Evolutionary conservation across 345 rosid genomes (phyloP).

Genomic region (Cardamine resedifolia): DNA sequence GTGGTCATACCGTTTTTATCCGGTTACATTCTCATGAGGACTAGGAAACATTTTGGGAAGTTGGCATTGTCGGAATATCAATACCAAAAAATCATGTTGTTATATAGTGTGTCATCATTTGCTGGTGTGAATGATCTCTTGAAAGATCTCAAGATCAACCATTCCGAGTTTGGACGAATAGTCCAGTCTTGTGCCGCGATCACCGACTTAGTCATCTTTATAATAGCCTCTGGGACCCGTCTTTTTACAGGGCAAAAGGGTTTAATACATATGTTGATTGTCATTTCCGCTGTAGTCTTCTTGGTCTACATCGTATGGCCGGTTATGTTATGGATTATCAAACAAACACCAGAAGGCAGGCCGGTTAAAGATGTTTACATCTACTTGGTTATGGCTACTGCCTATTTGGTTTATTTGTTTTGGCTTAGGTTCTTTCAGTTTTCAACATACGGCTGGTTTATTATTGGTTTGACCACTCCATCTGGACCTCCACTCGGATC

Average conservation of each 20-base stretch:
- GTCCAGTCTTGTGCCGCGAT: neutral
- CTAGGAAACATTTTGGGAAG: slow-evolving; percentile 5
- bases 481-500: neutral
- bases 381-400: neutral
- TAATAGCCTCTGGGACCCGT: neutral
- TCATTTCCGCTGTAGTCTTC: neutral
- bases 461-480: neutral
- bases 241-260: neutral
- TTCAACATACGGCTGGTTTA: neutral
- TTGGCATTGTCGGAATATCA: neutral
- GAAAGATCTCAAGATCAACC: neutral
- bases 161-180: neutral
- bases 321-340: neutral
- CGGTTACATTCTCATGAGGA: neutral
- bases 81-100: neutral
- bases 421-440: neutral
- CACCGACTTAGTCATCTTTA: neutral
- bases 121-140: neutral
- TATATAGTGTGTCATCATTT: neutral
- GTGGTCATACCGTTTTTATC: slow-evolving; percentile 14
- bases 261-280: neutral
- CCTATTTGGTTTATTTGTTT: neutral
- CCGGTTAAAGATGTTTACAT: neutral
- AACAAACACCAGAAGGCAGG: neutral
- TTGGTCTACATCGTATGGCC: neutral